A percentile compares a stretch with the other conserved stretches of the same genome.
These are phyloP conservation scores for Chalara sp. DNA, from an alignment of 2,329 filamentous ascomycete genomes.

Conservation along the genomic window DNA sequence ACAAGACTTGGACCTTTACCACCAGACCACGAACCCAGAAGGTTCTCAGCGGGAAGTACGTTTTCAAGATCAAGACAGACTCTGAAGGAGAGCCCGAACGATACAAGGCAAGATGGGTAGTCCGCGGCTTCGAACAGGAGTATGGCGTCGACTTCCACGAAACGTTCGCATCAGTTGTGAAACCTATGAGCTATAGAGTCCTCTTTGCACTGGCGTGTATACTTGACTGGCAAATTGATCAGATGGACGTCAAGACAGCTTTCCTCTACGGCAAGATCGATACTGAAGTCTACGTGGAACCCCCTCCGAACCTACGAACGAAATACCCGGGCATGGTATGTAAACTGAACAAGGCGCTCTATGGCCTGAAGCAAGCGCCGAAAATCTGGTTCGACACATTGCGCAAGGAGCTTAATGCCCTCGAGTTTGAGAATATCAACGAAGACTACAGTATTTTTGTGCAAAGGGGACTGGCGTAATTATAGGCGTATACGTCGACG, in stretches of 20 bases:
- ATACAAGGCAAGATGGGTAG: constrained; percentile 10
- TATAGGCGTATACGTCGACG: constrained; percentile 24
- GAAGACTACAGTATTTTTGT: constrained; percentile 15
- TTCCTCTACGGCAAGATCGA: constrained; percentile 26
- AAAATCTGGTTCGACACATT: constrained; percentile 18
- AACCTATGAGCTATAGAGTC: constrained; percentile 5
- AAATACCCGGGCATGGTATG: neutral
- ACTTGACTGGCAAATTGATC: constrained; percentile 6
- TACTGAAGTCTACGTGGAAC: constrained; percentile 21
- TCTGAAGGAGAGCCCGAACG: neutral
- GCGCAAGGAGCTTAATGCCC: constrained; percentile 11
- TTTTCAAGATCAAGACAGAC: constrained; percentile 7
- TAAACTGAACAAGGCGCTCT: constrained; percentile 22
- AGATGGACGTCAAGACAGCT: constrained; percentile 15
- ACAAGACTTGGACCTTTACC: too few species aligned
- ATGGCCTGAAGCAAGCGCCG: constrained; percentile 26
- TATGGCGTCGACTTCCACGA: constrained; percentile 7
- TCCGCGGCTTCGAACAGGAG: constrained; percentile 7
- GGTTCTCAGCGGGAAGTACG: constrained; percentile 2
- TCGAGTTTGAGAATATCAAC: constrained; percentile 12
- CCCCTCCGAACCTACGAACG: too few species aligned
- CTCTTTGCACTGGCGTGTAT: constrained; percentile 5
- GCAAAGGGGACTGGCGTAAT: constrained; percentile 3
- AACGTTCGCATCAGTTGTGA: constrained; percentile 10
- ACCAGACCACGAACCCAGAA: too few species aligned